Percentiles rank a stretch among this genome's conserved stretches.
Conservation (phyloP, 2,329 filamentous ascomycete species). For the Diaporthe vaccinii region DNA sequence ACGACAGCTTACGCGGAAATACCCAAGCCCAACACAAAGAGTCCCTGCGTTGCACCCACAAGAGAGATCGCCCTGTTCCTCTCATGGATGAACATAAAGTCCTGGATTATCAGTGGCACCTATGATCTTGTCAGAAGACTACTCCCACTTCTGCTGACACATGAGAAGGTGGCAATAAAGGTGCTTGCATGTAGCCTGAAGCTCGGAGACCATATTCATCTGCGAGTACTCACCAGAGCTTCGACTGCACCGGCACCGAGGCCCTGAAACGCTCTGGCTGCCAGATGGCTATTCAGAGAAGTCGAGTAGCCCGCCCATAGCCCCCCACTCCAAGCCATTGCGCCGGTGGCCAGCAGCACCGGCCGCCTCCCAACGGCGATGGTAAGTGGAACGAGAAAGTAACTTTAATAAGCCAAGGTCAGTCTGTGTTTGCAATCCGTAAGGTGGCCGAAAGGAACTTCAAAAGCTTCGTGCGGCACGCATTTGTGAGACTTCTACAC, state of each 20-base stretch:
- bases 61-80: slow-evolving; percentile 46
- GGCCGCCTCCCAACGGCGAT: slow-evolving; percentile 50
- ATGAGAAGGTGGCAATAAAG: background rate
- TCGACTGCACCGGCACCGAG: slow-evolving; percentile 51
- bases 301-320: slow-evolving; percentile 49
- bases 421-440: background rate
- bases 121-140: background rate
- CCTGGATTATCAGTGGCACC: slow-evolving; percentile 51
- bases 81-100: slow-evolving; percentile 52
- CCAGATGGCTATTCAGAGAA: slow-evolving; percentile 46
- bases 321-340: slow-evolving; percentile 48
- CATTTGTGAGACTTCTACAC: background rate
- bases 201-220: background rate
- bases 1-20: slow-evolving; percentile 41
- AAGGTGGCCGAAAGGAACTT: background rate
- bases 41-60: slow-evolving; percentile 44
- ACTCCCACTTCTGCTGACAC: background rate
- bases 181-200: background rate
- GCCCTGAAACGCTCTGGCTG: slow-evolving; percentile 49
- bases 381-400: slow-evolving; percentile 50
- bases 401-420: background rate
- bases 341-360: slow-evolving; percentile 48
- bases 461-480: background rate
- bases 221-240: slow-evolving; percentile 43
- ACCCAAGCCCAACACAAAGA: slow-evolving; percentile 49